Percentiles rank a stretch among this genome's conserved stretches.
Conservation (phyloP, 176 grass and related monocot species). For the Echinochloa phyllopogon region DNA sequence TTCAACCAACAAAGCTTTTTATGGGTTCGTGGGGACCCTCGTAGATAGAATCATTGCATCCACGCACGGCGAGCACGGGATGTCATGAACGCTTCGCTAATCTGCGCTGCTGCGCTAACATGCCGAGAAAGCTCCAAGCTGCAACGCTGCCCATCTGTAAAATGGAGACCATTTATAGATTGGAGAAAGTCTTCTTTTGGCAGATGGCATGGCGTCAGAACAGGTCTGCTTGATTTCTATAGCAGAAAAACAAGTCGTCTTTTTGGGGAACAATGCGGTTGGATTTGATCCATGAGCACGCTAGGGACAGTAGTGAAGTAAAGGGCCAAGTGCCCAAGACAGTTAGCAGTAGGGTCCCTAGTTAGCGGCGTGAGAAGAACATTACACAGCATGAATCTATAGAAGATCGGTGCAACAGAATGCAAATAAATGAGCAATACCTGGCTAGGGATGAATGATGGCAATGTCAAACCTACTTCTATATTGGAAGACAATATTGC, state of each 20-base stretch:
- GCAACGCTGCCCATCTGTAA: background rate
- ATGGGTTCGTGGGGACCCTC: slow-evolving; percentile 1
- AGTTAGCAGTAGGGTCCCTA: background rate
- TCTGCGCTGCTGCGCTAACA: background rate
- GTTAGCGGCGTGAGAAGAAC: background rate
- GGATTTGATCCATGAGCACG: background rate
- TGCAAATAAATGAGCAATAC: background rate
- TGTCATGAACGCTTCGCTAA: background rate
- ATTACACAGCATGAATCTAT: background rate
- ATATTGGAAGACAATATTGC: background rate
- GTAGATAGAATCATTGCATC: slow-evolving; percentile 22
- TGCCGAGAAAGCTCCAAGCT: background rate
- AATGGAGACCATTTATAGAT: background rate
- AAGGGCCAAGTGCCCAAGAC: background rate
- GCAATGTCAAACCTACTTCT: background rate
- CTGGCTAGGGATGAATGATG: background rate
- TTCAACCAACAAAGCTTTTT: slow-evolving; percentile 8
- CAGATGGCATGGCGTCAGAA: background rate
- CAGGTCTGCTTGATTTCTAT: background rate
- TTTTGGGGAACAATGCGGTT: background rate
- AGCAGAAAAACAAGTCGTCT: background rate
- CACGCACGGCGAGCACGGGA: slow-evolving; percentile 20
- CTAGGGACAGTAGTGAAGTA: background rate
- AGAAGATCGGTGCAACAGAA: background rate
- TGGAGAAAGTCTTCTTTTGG: background rate